Conservation (phyloP, 371 early-diverging fungal species). For the Mucor mucedo region DNA sequence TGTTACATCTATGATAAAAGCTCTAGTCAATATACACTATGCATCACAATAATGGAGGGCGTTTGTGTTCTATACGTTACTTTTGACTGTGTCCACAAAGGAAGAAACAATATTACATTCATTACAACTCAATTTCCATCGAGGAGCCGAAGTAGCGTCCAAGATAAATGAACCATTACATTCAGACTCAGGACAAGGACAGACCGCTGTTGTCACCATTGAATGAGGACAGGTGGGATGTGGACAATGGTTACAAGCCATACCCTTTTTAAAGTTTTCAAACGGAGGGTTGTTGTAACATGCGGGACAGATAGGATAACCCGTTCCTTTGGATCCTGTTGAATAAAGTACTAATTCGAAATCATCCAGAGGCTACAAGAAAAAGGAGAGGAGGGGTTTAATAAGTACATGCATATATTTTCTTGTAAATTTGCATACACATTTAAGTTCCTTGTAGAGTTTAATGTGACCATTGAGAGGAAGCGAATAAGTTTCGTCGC, state of each 20-base stretch:
- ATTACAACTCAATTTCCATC: constrained; percentile 60
- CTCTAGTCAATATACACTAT: no score
- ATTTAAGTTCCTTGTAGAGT: constrained; percentile 53
- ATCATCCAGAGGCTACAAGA: constrained; percentile 50
- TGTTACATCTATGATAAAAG: constrained; percentile 32
- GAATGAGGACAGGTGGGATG: constrained; percentile 58
- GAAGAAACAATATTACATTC: constrained; percentile 55
- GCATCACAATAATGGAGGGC: no score
- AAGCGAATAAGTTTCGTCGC: constrained; percentile 60
- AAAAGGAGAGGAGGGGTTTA: background rate
- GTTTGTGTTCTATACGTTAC: constrained; percentile 12
- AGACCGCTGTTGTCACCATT: constrained; percentile 49
- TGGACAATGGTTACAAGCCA: constrained; percentile 61
- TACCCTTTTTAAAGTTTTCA: constrained; percentile 52
- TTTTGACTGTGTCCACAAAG: constrained; percentile 51
- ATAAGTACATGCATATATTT: no score
- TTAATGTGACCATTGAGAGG: constrained; percentile 61
- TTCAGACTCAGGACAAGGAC: constrained; percentile 51
- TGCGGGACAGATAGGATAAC: constrained; percentile 59
- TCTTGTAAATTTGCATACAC: constrained; percentile 35
- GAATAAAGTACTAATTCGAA: constrained; percentile 59
- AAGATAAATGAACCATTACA: constrained; percentile 53
- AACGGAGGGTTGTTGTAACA: constrained; percentile 63
- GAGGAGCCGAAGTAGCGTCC: constrained; percentile 60
- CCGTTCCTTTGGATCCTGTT: constrained; percentile 58